Conservation (phyloP, 2,329 filamentous ascomycete species). For the Diaporthe citri region DNA sequence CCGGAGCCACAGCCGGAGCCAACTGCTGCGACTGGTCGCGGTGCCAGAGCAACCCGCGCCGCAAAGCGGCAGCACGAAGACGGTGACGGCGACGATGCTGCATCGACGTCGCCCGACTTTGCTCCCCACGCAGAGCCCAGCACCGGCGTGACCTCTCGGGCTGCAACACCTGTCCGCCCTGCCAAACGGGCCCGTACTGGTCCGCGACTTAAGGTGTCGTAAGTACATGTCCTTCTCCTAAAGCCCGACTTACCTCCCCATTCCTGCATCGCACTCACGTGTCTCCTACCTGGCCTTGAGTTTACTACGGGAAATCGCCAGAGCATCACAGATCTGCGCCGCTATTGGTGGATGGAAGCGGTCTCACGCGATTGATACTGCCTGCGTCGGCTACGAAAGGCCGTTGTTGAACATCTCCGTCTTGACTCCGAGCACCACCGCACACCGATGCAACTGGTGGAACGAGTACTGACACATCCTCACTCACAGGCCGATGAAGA, state of each 20-base stretch:
- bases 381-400: not conserved
- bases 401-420: not conserved
- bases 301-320: not conserved
- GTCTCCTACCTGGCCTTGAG: not conserved
- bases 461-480: slow-evolving; percentile 41
- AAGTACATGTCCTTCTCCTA: slow-evolving; percentile 54
- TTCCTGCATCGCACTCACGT: slow-evolving; percentile 25
- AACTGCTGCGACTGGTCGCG: slow-evolving; percentile 15
- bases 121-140: slow-evolving; percentile 60
- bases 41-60: slow-evolving; percentile 60
- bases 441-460: not conserved
- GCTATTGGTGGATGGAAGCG: slow-evolving; percentile 5
- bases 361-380: not conserved
- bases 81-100: slow-evolving; percentile 62
- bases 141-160: slow-evolving; percentile 67
- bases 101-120: slow-evolving; percentile 63
- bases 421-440: not conserved
- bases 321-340: not conserved
- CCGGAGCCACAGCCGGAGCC: slow-evolving; percentile 17
- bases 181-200: slow-evolving; percentile 72
- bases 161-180: slow-evolving; percentile 68
- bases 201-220: slow-evolving; percentile 78
- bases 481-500: slow-evolving; percentile 77
- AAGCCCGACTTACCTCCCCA: not conserved
- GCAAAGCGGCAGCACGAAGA: slow-evolving; percentile 67